Evolutionary conservation across 805 yeast species (phyloP).

Genomic region (Blastobotrys mokoenaii): DNA sequence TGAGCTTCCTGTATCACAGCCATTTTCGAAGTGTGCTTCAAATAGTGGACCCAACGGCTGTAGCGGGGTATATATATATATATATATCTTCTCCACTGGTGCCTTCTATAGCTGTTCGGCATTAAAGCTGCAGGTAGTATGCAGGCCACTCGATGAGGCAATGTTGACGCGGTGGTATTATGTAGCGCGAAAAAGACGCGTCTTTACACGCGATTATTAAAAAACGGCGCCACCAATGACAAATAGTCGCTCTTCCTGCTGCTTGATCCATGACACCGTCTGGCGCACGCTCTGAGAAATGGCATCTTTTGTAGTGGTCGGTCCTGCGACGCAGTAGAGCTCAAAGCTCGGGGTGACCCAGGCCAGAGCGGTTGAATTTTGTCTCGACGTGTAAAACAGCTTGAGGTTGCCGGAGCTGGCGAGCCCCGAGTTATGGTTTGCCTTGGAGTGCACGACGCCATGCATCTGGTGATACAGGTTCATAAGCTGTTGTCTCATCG

Average conservation of each 20-base stretch:
- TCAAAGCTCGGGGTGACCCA: slow-evolving; percentile 57
- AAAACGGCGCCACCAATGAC: slow-evolving; percentile 67
- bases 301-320: slow-evolving; percentile 44
- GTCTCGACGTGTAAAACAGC: slow-evolving; percentile 21
- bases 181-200: neutral
- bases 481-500: slow-evolving; percentile 21
- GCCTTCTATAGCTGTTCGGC: too few relatives aligned
- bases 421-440: neutral
- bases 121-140: too few relatives aligned
- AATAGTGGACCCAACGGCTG: too few relatives aligned
- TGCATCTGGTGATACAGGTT: slow-evolving; percentile 30
- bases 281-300: slow-evolving; percentile 54
- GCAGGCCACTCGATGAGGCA: too few relatives aligned
- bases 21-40: neutral
- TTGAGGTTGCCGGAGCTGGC: slow-evolving; percentile 16
- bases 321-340: slow-evolving; percentile 53
- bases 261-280: slow-evolving; percentile 69
- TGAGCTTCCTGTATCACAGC: slow-evolving; percentile 9
- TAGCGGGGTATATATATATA: too few relatives aligned
- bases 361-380: slow-evolving; percentile 34
- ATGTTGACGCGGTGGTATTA: neutral
- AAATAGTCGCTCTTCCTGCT: slow-evolving; percentile 61
- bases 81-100: too few relatives aligned
- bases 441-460: slow-evolving; percentile 27
- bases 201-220: slow-evolving; percentile 19